Conservation (phyloP, 352 stramenopile species). For the Phytopythium aichiense region DNA sequence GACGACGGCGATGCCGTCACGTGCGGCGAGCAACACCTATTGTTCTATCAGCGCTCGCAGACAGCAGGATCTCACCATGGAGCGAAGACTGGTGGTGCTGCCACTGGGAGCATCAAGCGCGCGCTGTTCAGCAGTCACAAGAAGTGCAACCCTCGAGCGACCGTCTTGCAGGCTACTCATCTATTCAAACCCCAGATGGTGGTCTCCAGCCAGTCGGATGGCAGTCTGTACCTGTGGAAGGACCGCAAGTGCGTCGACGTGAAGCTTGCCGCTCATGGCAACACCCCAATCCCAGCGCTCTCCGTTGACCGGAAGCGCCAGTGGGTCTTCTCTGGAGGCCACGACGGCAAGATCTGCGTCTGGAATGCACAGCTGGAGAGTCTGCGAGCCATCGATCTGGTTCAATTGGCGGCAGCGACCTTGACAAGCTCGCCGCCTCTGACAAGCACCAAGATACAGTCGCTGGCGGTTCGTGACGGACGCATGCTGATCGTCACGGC, state of each 20-base stretch:
- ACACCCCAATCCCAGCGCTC: constrained; percentile 39
- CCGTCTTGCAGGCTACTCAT: constrained; percentile 30
- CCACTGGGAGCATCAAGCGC: constrained; percentile 47
- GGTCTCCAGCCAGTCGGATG: constrained; percentile 60
- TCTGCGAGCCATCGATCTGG: constrained; percentile 32
- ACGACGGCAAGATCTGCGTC: constrained; percentile 48
- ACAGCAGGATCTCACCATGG: constrained; percentile 8
- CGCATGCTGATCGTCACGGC: constrained; percentile 82
- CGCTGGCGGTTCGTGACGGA: constrained; percentile 46
- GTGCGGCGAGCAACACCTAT: constrained; percentile 58
- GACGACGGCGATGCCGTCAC: constrained; percentile 56
- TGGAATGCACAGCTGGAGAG: constrained; percentile 59
- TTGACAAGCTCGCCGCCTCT: constrained; percentile 11
- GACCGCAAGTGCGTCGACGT: constrained; percentile 53
- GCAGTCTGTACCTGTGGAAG: constrained; percentile 76
- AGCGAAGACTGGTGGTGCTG: constrained; percentile 4
- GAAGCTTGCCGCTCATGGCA: constrained; percentile 32
- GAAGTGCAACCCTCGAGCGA: constrained; percentile 30
- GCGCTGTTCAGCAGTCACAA: constrained; percentile 51
- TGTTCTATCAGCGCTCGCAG: constrained; percentile 47
- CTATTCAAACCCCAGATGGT: constrained; percentile 46
- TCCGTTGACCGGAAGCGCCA: constrained; percentile 42
- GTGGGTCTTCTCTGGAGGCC: constrained; percentile 54
- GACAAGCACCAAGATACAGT: constrained; percentile 42
- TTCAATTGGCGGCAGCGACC: constrained; percentile 19